A percentile compares a stretch with the other conserved stretches of the same genome.
Conservation (phyloP, 192 early-diverging fungal genomes). For the Pilaira anomala region DNA sequence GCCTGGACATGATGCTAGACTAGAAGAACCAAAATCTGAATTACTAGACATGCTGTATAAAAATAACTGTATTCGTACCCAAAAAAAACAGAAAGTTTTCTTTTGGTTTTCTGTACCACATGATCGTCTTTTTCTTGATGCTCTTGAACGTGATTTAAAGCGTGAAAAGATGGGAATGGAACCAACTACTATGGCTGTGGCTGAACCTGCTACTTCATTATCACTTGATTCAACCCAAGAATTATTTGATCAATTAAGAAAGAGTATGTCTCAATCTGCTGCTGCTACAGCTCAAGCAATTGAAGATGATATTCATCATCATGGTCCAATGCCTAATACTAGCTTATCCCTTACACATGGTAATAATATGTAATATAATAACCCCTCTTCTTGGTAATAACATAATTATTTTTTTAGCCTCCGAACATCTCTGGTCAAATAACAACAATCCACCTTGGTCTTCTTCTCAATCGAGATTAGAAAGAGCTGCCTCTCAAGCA, state of each 20-base stretch:
- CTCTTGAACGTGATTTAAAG: constrained; percentile 94
- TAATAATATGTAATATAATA: not conserved
- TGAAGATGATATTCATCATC: constrained; percentile 8
- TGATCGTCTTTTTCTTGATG: constrained; percentile 92
- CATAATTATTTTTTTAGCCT: no score
- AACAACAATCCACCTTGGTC: constrained; percentile 16
- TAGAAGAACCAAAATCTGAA: constrained; percentile 91
- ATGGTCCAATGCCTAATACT: constrained; percentile 7
- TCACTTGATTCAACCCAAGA: constrained; percentile 59
- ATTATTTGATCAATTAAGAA: constrained; percentile 51
- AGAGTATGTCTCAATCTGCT: constrained; percentile 34
- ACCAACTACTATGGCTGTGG: constrained; percentile 73
- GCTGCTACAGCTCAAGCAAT: constrained; percentile 24
- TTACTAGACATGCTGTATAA: constrained; percentile 94
- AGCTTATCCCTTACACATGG: constrained; percentile 12
- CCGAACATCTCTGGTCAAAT: not conserved
- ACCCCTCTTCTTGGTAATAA: not conserved
- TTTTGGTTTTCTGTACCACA: constrained; percentile 96
- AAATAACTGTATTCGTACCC: constrained; percentile 94
- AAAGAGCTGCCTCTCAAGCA: constrained; percentile 12
- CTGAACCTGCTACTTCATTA: constrained; percentile 65
- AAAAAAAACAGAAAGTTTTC: constrained; percentile 99
- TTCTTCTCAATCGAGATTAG: constrained; percentile 19
- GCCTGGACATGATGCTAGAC: constrained; percentile 87
- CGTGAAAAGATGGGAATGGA: constrained; percentile 83